Percentiles rank a stretch among this genome's conserved stretches.
phyloP scores from a whole-genome alignment of 495 filamentous ascomycete genomes.

The Apodospora peruviana region DNA sequence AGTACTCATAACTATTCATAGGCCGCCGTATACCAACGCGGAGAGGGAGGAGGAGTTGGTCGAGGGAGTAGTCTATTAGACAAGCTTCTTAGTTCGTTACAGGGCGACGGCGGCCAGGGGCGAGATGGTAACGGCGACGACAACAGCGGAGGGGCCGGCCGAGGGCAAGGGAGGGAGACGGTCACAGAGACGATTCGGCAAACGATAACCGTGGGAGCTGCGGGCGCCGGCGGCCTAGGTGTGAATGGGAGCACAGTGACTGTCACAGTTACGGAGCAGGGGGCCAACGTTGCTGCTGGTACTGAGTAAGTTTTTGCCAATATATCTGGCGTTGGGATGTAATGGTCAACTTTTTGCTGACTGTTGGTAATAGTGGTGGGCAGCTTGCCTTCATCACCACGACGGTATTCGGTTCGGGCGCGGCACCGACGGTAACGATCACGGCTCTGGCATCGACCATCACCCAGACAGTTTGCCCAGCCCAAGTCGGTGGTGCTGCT shows the following conservation, averaged over 20 bases:
- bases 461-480: slow-evolving; percentile 25
- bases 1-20: slow-evolving; percentile 9
- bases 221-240: slow-evolving; percentile 11
- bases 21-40: slow-evolving; percentile 29
- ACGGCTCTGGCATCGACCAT: slow-evolving; percentile 36
- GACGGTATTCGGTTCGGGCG: slow-evolving; percentile 30
- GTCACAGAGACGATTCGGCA: slow-evolving; percentile 35
- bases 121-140: not conserved
- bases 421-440: slow-evolving; percentile 32
- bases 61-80: slow-evolving; percentile 16
- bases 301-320: not conserved
- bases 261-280: slow-evolving; percentile 24
- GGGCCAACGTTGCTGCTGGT: slow-evolving; percentile 5
- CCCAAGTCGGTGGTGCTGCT: slow-evolving; percentile 13
- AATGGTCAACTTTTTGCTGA: not conserved
- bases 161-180: slow-evolving; percentile 15
- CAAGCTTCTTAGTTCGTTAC: slow-evolving; percentile 18
- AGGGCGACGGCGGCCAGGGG: not conserved
- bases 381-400: slow-evolving; percentile 35
- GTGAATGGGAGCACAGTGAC: slow-evolving; percentile 26
- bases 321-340: not conserved
- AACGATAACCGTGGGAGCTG: slow-evolving; percentile 27
- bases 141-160: not conserved
- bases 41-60: slow-evolving; percentile 15
- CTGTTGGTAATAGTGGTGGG: not conserved